Percentiles rank a stretch among this genome's conserved stretches.
Conservation (phyloP, 352 stramenopile genomes). For the Pythium dissotocum region DNA sequence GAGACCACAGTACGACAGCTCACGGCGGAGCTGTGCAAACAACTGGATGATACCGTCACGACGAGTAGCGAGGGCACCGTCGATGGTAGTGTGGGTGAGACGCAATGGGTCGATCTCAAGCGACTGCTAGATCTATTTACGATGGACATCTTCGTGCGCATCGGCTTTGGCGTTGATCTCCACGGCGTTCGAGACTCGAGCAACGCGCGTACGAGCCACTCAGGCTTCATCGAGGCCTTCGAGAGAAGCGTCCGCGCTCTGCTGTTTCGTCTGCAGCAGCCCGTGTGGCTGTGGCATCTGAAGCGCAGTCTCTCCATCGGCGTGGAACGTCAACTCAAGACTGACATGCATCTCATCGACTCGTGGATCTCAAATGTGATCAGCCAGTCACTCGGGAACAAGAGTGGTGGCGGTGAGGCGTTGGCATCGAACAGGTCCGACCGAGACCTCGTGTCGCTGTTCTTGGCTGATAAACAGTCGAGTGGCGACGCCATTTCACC, state of each 20-base stretch:
- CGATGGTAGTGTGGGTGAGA: not conserved
- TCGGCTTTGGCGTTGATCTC: conserved; percentile 71
- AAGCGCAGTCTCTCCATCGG: conserved; percentile 42
- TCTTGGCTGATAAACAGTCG: conserved; percentile 30
- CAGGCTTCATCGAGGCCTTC: conserved; percentile 48
- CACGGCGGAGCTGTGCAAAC: conserved; percentile 26
- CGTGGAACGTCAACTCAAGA: conserved; percentile 32
- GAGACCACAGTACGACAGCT: conserved; percentile 34
- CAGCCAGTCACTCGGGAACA: conserved; percentile 29
- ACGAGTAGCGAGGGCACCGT: conserved; percentile 2
- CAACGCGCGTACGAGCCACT: conserved; percentile 29
- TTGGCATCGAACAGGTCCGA: not conserved
- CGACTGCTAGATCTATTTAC: conserved; percentile 55
- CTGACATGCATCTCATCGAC: conserved; percentile 40
- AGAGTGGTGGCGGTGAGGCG: conserved; percentile 6
- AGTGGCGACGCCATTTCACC: conserved; percentile 10
- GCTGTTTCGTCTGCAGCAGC: conserved; percentile 42
- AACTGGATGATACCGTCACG: conserved; percentile 21
- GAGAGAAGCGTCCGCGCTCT: conserved; percentile 38
- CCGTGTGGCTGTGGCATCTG: conserved; percentile 49
- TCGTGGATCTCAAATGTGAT: conserved; percentile 37
- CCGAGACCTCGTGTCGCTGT: conserved; percentile 48
- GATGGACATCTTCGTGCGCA: conserved; percentile 72
- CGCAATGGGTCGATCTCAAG: conserved; percentile 31
- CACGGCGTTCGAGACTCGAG: conserved; percentile 26